Percentiles rank a stretch among this genome's conserved stretches.
phyloP scores from a whole-genome alignment of 1,139 yeast species.

The Pichia sp. region DNA sequence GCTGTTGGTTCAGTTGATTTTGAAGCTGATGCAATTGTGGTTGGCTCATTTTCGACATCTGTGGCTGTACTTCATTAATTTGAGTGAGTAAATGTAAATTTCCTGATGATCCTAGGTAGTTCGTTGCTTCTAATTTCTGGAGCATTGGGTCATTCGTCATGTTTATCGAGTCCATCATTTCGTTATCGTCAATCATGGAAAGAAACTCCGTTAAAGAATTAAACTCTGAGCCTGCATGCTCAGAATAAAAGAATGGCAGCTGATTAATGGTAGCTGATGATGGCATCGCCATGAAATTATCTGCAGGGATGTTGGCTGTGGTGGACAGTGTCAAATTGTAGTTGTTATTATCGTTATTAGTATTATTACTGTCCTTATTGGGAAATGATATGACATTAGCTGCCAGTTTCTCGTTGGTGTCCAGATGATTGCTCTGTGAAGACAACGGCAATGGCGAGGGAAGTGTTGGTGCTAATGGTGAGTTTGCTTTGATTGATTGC shows the following conservation, averaged over 20 bases:
- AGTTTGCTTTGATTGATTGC: no score
- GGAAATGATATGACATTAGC: not conserved
- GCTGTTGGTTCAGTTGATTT: slow-evolving; percentile 11
- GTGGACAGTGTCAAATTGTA: no score
- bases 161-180: slow-evolving; percentile 44
- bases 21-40: slow-evolving; percentile 8
- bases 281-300: no score
- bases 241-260: slow-evolving; percentile 77
- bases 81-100: not conserved
- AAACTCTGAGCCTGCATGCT: slow-evolving; percentile 91
- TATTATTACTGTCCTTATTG: not conserved
- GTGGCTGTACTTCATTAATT: not conserved
- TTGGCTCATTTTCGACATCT: slow-evolving; percentile 3
- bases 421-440: no score
- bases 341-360: no score
- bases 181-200: slow-evolving; percentile 85
- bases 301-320: no score
- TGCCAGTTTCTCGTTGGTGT: not conserved
- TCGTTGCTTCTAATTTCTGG: slow-evolving; percentile 25
- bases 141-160: slow-evolving; percentile 29
- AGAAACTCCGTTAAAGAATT: slow-evolving; percentile 84
- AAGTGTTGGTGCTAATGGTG: no score
- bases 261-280: slow-evolving; percentile 40
- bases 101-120: slow-evolving; percentile 4
- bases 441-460: no score